Evolutionary conservation across 108 stramenopile genomes (phyloP), one percentile per base, ranked within the genome.

Genomic region (Skeletonema tropicum): DNA sequence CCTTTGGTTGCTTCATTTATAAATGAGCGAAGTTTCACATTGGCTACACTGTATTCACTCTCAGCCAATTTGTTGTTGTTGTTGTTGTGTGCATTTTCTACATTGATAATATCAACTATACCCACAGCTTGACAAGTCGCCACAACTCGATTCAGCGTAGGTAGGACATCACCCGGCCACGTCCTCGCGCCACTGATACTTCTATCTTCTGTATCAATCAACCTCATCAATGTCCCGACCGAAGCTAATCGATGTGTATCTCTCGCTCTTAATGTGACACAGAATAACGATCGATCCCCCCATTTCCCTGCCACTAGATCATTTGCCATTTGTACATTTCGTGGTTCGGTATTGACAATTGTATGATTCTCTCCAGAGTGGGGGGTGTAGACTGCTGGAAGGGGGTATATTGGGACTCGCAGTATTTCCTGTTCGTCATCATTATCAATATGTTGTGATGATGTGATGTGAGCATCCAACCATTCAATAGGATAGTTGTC

Each of bases 261-360:
- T 32, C 74, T 45, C 26, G 90, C 88, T 29, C 80, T 71, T 7
- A 90, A 66, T 14, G 73, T 75, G 6, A 85, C 87, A 66, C 89
- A 90, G 25, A 83, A 83, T 17, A 78, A 57, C 23, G 57, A 21
- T 11, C 64, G 25, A 23, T 64, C 42, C 2, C 38, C 52, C 76
- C 81, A 77, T 36, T 67, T 66, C 26, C 65, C 71, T n/a, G 66
- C 65, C 31, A 59, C 32, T 2, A 78, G 49, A 57, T 82, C 77
- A 73, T 55, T 66, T 38, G 88, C 82, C 92, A 93, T 93, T 68
- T 90, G 77, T 6, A 93, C 65, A 76, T 93, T 93, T 66, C 82
- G 75, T 57, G 87, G 88, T 74, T 93, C 89, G 58, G 87, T 83
- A 69, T 92, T 92, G 77, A 84, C 86, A 15, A 92, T 70, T 33